phyloP scores from a whole-genome alignment of 78 protist species.

The Bodo saltans region DNA sequence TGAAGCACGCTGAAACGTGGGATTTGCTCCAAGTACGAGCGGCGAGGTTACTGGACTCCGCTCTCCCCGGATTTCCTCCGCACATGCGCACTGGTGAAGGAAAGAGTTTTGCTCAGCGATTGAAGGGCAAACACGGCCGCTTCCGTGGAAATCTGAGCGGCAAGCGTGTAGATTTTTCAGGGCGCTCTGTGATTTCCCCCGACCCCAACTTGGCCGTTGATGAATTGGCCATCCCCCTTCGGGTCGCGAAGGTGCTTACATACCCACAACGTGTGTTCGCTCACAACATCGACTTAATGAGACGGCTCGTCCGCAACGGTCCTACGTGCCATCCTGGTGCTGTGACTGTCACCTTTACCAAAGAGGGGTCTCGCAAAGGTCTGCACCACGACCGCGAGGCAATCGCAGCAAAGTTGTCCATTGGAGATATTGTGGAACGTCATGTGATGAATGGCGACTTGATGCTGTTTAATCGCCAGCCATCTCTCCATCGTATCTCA shows the following conservation, averaged over 20 bases:
- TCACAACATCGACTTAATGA: slow-evolving; percentile 61
- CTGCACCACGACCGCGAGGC: slow-evolving; percentile 32
- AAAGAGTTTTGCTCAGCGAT: slow-evolving; percentile 84
- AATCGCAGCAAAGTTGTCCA: slow-evolving; percentile 55
- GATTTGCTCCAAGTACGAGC: slow-evolving; percentile 68
- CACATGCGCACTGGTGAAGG: slow-evolving; percentile 62
- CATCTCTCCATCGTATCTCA: slow-evolving; percentile 93
- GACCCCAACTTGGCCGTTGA: slow-evolving; percentile 95
- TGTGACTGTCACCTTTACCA: slow-evolving; percentile 47
- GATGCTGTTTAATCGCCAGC: slow-evolving; percentile 98
- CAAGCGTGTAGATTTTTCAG: slow-evolving; percentile 97
- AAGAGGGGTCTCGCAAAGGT: slow-evolving; percentile 3
- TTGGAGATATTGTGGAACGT: slow-evolving; percentile 92
- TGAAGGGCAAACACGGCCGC: slow-evolving; percentile 98
- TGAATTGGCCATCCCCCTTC: slow-evolving; percentile 89
- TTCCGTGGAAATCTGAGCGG: slow-evolving; percentile 95
- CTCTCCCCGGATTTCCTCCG: slow-evolving; percentile 53
- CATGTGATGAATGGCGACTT: slow-evolving; percentile 91
- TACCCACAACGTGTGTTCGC: slow-evolving; percentile 88
- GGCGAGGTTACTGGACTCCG: slow-evolving; percentile 70
- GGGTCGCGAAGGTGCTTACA: slow-evolving; percentile 84
- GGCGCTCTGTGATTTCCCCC: slow-evolving; percentile 99
- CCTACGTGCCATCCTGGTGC: slow-evolving; percentile 87
- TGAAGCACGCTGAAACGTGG: slow-evolving; percentile 51
- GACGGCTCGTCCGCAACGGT: slow-evolving; percentile 48